phyloP scores from a whole-genome alignment of 352 stramenopile genomes.

The Phytophthora sansomeana region DNA sequence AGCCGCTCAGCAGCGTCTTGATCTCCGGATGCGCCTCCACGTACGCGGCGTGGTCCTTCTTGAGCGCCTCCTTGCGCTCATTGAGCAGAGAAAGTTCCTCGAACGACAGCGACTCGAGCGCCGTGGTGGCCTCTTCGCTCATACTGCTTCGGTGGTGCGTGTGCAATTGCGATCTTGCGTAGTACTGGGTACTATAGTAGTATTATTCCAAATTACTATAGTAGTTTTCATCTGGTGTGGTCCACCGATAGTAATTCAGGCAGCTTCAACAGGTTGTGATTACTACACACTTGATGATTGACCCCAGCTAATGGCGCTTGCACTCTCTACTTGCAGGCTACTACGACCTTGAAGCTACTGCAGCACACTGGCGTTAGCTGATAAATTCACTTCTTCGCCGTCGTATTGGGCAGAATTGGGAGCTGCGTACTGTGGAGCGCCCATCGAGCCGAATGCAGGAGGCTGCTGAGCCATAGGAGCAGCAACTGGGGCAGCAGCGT shows the following conservation, averaged over 20 bases:
- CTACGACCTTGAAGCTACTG: slow-evolving; percentile 46
- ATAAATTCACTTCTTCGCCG: slow-evolving; percentile 80
- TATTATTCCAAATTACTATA: no score
- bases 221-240: background rate
- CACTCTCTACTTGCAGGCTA: slow-evolving; percentile 15
- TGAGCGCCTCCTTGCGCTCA: slow-evolving; percentile 86
- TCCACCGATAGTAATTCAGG: background rate
- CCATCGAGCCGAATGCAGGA: slow-evolving; percentile 38
- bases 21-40: slow-evolving; percentile 89
- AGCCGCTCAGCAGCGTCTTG: slow-evolving; percentile 89
- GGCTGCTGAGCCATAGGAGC: slow-evolving; percentile 10
- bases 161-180: background rate
- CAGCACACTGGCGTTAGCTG: slow-evolving; percentile 70
- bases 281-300: background rate
- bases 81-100: slow-evolving; percentile 88
- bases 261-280: background rate
- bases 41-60: slow-evolving; percentile 87
- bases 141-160: slow-evolving; percentile 5
- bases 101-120: slow-evolving; percentile 78
- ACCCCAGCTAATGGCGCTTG: background rate
- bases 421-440: slow-evolving; percentile 21
- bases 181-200: no score
- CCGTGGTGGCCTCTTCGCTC: slow-evolving; percentile 50
- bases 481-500: slow-evolving; percentile 21
- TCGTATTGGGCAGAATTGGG: slow-evolving; percentile 39